phyloP scores from a whole-genome alignment of 2,329 filamentous ascomycete genomes.

The Nemania sp. region DNA sequence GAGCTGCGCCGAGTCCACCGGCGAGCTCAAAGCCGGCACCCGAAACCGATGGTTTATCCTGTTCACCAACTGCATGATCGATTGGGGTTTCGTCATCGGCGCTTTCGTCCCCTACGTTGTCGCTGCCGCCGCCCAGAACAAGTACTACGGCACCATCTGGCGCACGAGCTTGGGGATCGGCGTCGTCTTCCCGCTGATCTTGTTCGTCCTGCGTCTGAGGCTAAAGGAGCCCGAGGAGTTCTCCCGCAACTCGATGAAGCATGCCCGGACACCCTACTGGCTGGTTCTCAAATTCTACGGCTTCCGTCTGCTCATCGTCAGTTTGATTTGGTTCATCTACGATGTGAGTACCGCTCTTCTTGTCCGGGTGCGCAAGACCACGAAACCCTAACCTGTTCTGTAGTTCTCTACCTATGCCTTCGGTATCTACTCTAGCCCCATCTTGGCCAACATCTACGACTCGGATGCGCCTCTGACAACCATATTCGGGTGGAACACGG shows the following conservation, averaged over 20 bases:
- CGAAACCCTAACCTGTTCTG: background rate
- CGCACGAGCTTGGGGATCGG: constrained; percentile 79
- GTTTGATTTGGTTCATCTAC: constrained; percentile 83
- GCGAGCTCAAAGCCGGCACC: constrained; percentile 77
- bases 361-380: background rate
- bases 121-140: constrained; percentile 59
- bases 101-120: constrained; percentile 73
- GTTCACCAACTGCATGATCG: constrained; percentile 88
- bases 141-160: constrained; percentile 77
- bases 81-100: constrained; percentile 79
- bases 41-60: constrained; percentile 92
- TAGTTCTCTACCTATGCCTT: constrained; percentile 83
- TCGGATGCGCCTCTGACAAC: constrained; percentile 68
- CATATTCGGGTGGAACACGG: constrained; percentile 83
- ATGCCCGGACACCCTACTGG: constrained; percentile 57
- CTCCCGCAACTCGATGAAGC: constrained; percentile 68
- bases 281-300: constrained; percentile 71
- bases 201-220: constrained; percentile 73
- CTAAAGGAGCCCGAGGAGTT: constrained; percentile 81
- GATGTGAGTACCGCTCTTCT: constrained; percentile 53
- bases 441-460: constrained; percentile 69
- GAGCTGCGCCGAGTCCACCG: constrained; percentile 80
- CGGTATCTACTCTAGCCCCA: constrained; percentile 79
- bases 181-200: constrained; percentile 72
- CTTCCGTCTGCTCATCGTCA: constrained; percentile 70